Evolutionary conservation across 2,329 filamentous ascomycete species (phyloP).

Genomic region (Trichoderma pleuroti): DNA sequence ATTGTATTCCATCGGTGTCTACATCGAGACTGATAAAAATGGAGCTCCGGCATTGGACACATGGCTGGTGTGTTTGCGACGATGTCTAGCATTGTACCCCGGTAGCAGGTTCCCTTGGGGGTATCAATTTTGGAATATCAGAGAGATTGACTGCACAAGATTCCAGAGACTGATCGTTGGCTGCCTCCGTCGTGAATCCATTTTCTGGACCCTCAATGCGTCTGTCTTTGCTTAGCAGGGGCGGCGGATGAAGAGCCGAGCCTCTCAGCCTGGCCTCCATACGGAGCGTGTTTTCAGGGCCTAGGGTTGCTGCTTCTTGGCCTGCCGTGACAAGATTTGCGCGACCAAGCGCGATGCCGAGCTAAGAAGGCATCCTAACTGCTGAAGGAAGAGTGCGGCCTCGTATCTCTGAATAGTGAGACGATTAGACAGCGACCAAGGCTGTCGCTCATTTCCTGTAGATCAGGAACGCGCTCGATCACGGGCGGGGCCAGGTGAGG

Average conservation of each 20-base stretch:
- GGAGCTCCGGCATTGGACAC: neutral
- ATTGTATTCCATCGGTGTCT: neutral
- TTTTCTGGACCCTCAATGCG: neutral
- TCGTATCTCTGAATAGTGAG: conserved; percentile 13
- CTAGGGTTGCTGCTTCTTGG: neutral
- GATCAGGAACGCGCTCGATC: conserved; percentile 16
- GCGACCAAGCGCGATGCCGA: neutral
- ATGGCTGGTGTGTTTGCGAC: neutral
- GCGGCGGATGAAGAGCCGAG: neutral
- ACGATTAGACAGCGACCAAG: neutral
- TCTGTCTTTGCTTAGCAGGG: neutral
- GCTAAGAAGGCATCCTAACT: neutral
- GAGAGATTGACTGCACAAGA: neutral
- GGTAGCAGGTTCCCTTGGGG: neutral
- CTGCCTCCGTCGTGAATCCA: neutral
- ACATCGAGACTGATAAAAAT: neutral
- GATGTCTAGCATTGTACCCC: neutral
- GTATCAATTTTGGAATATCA: neutral
- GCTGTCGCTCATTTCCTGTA: conserved; percentile 4
- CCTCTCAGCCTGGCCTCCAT: neutral
- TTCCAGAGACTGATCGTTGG: neutral
- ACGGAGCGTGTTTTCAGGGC: neutral
- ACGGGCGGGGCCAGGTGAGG: neutral
- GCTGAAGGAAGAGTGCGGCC: conserved; percentile 5
- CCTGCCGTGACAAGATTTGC: neutral